Percentiles rank a stretch among this genome's conserved stretches.
Conservation (phyloP, 163 green algal species). For the Scenedesmus sp. region DNA sequence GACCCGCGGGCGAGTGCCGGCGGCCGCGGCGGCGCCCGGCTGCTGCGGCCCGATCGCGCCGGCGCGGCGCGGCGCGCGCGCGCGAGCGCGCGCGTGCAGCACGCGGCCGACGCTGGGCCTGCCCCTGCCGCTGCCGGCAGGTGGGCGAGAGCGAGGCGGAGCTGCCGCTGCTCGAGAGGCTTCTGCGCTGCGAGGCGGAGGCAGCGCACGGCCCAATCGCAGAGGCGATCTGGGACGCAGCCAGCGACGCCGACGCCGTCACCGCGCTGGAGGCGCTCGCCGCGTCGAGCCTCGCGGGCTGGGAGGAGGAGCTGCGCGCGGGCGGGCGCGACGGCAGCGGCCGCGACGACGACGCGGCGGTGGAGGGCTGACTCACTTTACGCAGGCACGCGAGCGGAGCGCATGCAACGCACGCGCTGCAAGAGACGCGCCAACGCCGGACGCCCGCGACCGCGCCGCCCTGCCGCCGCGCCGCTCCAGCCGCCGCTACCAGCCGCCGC, state of each 20-base stretch:
- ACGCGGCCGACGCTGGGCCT: not conserved
- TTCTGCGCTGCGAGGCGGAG: conserved; percentile 80
- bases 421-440: too few species aligned
- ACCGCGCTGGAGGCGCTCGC: conserved; percentile 50
- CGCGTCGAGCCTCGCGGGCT: conserved; percentile 44
- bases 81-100: too few species aligned
- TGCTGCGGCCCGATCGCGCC: too few species aligned
- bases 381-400: too few species aligned
- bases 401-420: too few species aligned
- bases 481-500: not conserved
- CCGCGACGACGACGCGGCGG: not conserved
- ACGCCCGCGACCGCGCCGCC: too few species aligned
- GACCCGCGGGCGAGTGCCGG: conserved; percentile 13
- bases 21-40: not conserved
- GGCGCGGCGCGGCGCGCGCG: too few species aligned
- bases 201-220: conserved; percentile 67
- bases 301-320: conserved; percentile 54
- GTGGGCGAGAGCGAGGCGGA: conserved; percentile 65
- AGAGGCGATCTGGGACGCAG: conserved; percentile 68
- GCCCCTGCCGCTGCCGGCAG: conserved; percentile 13
- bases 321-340: not conserved
- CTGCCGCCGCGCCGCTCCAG: too few species aligned
- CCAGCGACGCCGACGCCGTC: conserved; percentile 60
- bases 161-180: conserved; percentile 72
- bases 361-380: too few species aligned